Conservation (phyloP, 2,329 filamentous ascomycete species). For the Cytospora piceicola region DNA sequence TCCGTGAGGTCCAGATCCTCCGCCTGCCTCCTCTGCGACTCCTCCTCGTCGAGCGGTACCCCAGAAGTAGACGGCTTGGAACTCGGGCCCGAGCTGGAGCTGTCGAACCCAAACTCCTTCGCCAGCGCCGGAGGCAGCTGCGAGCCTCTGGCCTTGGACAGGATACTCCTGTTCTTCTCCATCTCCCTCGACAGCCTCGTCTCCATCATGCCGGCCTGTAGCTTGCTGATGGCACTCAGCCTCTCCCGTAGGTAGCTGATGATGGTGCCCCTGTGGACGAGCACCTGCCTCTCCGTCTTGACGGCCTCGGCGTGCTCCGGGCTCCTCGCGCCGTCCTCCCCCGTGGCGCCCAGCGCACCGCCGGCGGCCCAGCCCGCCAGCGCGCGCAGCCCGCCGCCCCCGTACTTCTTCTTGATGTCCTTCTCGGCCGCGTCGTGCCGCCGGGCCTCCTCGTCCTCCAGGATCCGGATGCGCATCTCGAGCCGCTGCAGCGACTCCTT, state of each 20-base stretch:
- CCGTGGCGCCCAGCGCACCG: slow-evolving; percentile 45
- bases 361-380: slow-evolving; percentile 71
- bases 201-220: slow-evolving; percentile 93
- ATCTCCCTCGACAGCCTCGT: slow-evolving; percentile 80
- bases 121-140: slow-evolving; percentile 34
- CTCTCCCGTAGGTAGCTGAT: slow-evolving; percentile 79
- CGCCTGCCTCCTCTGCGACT: slow-evolving; percentile 34
- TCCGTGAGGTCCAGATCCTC: slow-evolving; percentile 65
- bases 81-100: not conserved
- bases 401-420: slow-evolving; percentile 72
- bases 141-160: slow-evolving; percentile 67
- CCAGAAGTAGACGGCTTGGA: slow-evolving; percentile 14
- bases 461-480: slow-evolving; percentile 76
- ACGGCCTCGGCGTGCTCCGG: slow-evolving; percentile 75
- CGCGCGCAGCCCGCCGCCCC: slow-evolving; percentile 64
- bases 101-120: slow-evolving; percentile 30
- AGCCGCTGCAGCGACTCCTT: slow-evolving; percentile 85
- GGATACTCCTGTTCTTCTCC: slow-evolving; percentile 85
- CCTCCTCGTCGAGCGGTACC: slow-evolving; percentile 31
- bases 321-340: slow-evolving; percentile 47
- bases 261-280: slow-evolving; percentile 77
- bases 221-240: slow-evolving; percentile 74
- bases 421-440: slow-evolving; percentile 75
- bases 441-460: slow-evolving; percentile 81
- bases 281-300: slow-evolving; percentile 66